Percentiles rank a stretch among this genome's conserved stretches.
Evolutionary conservation across 2,329 filamentous ascomycete genomes (phyloP).

Genomic region (Taxawa tesnikishii): DNA sequence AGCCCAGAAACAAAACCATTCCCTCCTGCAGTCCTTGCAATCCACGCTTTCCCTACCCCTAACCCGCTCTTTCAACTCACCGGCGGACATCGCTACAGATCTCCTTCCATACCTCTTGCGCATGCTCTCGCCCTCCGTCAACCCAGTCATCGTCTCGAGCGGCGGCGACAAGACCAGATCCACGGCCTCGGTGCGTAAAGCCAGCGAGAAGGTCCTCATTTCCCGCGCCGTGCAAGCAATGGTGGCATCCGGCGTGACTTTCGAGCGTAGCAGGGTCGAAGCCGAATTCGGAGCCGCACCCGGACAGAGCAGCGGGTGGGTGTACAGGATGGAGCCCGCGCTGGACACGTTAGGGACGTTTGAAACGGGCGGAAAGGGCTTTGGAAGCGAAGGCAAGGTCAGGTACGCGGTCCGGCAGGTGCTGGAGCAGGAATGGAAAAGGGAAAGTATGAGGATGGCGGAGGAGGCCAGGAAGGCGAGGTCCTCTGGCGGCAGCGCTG

Average conservation of each 20-base stretch:
- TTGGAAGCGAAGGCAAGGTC: conserved; percentile 45
- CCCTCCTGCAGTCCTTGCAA: conserved; percentile 62
- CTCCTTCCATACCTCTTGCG: conserved; percentile 74
- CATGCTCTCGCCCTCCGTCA: conserved; percentile 79
- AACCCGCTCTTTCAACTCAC: conserved; percentile 64
- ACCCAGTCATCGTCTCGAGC: conserved; percentile 70
- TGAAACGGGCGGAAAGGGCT: conserved; percentile 48
- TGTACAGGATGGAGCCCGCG: conserved; percentile 88
- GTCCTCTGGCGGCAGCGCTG: conserved; percentile 41
- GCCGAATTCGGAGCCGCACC: conserved; percentile 3
- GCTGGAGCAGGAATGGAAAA: conserved; percentile 77
- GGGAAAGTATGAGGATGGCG: conserved; percentile 55
- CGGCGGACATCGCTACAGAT: conserved; percentile 66
- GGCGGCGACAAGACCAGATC: conserved; percentile 30
- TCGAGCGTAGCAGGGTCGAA: conserved; percentile 70
- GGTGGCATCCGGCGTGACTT: conserved; percentile 65
- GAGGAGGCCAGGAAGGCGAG: conserved; percentile 54
- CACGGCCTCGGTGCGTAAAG: conserved; percentile 77
- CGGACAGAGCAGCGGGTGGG: conserved; percentile 45
- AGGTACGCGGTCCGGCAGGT: conserved; percentile 92
- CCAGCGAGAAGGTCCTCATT: conserved; percentile 72
- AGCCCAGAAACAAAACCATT: conserved; percentile 63
- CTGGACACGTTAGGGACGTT: conserved; percentile 72
- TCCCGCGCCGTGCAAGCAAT: conserved; percentile 69
- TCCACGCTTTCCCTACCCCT: conserved; percentile 59